Percentiles rank a stretch among this genome's conserved stretches.
phyloP scores from a whole-genome alignment of 768 basidiomycete genomes.

The Xanthoconium purpureum region DNA sequence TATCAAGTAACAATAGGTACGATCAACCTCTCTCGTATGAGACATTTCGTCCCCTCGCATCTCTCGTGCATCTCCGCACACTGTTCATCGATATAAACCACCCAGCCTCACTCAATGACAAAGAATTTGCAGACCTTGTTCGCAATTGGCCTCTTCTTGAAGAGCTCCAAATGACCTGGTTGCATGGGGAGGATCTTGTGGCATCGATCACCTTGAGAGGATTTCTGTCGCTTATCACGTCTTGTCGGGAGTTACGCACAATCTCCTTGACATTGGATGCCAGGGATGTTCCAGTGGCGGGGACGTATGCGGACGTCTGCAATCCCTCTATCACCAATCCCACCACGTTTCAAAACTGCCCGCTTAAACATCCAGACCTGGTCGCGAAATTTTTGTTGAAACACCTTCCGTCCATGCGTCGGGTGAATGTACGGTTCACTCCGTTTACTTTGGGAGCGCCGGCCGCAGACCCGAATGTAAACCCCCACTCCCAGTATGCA shows the following conservation, averaged over 20 bases:
- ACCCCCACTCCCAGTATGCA: too few relatives aligned
- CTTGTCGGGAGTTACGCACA: neutral
- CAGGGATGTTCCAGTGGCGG: neutral
- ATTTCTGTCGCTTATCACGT: neutral
- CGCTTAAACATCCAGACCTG: neutral
- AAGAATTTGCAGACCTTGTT: neutral
- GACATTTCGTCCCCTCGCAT: neutral
- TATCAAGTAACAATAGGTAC: too few relatives aligned
- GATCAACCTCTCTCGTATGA: neutral
- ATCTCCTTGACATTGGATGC: neutral
- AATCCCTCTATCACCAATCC: neutral
- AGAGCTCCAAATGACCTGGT: neutral
- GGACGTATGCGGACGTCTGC: neutral
- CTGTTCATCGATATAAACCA: neutral
- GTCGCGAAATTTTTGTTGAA: neutral
- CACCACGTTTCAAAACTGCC: neutral
- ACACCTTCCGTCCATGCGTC: neutral
- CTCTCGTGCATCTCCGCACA: neutral
- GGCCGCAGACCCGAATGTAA: too few relatives aligned
- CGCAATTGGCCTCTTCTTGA: conserved; percentile 1
- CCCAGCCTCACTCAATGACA: neutral
- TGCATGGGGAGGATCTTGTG: too few relatives aligned
- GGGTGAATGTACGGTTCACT: neutral
- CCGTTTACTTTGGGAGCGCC: too few relatives aligned
- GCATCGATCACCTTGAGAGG: neutral